Conservation (phyloP, 768 basidiomycete species). For the Serendipita sp. region DNA sequence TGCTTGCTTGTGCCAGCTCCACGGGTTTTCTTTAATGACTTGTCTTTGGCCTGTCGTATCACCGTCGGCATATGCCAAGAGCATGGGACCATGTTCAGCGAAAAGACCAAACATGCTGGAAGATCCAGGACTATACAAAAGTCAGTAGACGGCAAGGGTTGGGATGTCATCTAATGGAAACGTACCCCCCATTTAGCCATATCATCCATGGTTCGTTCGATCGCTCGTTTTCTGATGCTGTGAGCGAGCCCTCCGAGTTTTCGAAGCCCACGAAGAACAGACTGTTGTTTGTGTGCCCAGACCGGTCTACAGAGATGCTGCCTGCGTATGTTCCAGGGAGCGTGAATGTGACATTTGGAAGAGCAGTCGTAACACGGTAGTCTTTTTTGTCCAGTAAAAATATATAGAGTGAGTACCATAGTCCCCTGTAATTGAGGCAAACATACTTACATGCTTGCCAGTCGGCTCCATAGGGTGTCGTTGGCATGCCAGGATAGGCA, state of each 20-base stretch:
- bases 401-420: background rate
- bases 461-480: conserved; percentile 31
- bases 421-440: background rate
- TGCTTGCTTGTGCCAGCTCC: conserved; percentile 41
- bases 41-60: conserved; percentile 55
- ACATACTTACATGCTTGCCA: conserved; percentile 41
- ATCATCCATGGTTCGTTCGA: conserved; percentile 47
- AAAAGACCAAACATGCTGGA: conserved; percentile 42
- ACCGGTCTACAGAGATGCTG: conserved; percentile 42
- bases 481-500: conserved; percentile 29
- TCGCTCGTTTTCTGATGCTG: conserved; percentile 18
- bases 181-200: conserved; percentile 59
- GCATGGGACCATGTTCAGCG: background rate
- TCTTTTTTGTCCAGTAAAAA: conserved; percentile 22
- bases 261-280: conserved; percentile 54
- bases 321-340: conserved; percentile 31
- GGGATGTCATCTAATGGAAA: background rate
- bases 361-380: conserved; percentile 35
- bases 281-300: conserved; percentile 43
- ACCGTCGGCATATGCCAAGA: background rate
- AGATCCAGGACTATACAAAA: conserved; percentile 36
- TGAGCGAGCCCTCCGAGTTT: conserved; percentile 38
- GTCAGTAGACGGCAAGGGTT: background rate
- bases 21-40: conserved; percentile 31
- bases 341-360: conserved; percentile 46